A percentile compares a stretch with the other conserved stretches of the same genome.
phyloP scores from a whole-genome alignment of 2,329 filamentous ascomycete genomes.

The Mycosphaerella arachidis region DNA sequence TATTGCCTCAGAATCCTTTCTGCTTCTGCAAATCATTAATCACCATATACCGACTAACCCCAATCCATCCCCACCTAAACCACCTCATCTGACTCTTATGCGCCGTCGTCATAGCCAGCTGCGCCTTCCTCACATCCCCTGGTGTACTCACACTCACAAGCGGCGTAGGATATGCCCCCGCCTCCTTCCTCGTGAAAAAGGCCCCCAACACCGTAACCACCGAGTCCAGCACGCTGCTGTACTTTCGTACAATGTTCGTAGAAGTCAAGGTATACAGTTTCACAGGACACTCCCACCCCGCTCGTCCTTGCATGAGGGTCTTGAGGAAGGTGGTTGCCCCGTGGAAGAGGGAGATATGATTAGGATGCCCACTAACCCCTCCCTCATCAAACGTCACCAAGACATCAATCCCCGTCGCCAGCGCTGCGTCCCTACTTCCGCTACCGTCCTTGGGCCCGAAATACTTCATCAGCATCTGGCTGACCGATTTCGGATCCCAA shows the following conservation, averaged over 20 bases:
- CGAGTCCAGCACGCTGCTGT: constrained; percentile 69
- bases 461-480: constrained; percentile 63
- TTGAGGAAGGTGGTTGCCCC: constrained; percentile 71
- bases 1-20: constrained; percentile 32
- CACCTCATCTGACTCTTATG: constrained; percentile 97
- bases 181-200: constrained; percentile 46
- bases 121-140: constrained; percentile 60
- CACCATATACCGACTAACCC: constrained; percentile 86
- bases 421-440: constrained; percentile 40
- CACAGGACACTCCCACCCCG: constrained; percentile 67
- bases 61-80: constrained; percentile 97
- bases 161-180: constrained; percentile 50
- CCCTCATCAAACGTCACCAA: constrained; percentile 83
- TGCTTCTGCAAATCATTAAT: constrained; percentile 77
- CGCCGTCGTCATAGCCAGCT: constrained; percentile 81
- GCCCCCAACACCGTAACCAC: constrained; percentile 63
- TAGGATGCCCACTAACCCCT: constrained; percentile 84
- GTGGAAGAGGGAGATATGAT: constrained; percentile 84
- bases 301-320: constrained; percentile 57
- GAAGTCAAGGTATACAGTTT: constrained; percentile 80
- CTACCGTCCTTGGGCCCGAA: constrained; percentile 64
- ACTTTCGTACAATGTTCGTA: constrained; percentile 73
- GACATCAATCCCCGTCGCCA: constrained; percentile 63
- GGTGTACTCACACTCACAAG: constrained; percentile 70
- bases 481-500: constrained; percentile 70